Percentiles rank a stretch among this genome's conserved stretches.
Evolutionary conservation across 2,329 filamentous ascomycete species (phyloP).

Genomic region (Xylaria sp.): DNA sequence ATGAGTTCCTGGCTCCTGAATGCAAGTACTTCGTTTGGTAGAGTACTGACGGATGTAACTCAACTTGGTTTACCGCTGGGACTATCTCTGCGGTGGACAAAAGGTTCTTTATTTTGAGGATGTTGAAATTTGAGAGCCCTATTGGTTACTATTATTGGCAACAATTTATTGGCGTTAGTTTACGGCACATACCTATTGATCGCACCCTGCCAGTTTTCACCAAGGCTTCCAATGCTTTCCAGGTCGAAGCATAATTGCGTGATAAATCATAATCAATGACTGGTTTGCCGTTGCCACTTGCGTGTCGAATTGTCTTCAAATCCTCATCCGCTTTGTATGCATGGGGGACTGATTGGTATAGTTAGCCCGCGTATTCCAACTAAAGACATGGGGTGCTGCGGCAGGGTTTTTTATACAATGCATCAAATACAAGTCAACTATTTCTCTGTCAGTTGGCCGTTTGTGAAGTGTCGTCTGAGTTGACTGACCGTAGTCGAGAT

Average conservation of each 20-base stretch:
- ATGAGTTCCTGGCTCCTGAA: constrained; percentile 15
- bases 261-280: constrained; percentile 30
- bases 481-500: constrained; percentile 31
- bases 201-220: constrained; percentile 31
- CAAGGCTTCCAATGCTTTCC: constrained; percentile 35
- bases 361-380: constrained; percentile 14
- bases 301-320: constrained; percentile 27
- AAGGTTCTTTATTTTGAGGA: constrained; percentile 30
- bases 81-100: constrained; percentile 25
- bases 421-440: constrained; percentile 37
- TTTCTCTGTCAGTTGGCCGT: constrained; percentile 8
- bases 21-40: constrained; percentile 11
- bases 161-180: constrained; percentile 18
- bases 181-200: constrained; percentile 28
- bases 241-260: constrained; percentile 31
- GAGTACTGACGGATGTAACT: constrained; percentile 33
- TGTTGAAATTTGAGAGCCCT: constrained; percentile 34
- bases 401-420: constrained; percentile 28
- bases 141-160: constrained; percentile 21
- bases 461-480: constrained; percentile 16
- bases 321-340: constrained; percentile 31
- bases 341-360: constrained; percentile 29
- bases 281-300: constrained; percentile 31
- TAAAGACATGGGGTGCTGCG: not conserved
- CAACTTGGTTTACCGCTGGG: constrained; percentile 34